Conservation (phyloP, 2,329 filamentous ascomycete genomes). For the Tetracladium maxilliforme region DNA sequence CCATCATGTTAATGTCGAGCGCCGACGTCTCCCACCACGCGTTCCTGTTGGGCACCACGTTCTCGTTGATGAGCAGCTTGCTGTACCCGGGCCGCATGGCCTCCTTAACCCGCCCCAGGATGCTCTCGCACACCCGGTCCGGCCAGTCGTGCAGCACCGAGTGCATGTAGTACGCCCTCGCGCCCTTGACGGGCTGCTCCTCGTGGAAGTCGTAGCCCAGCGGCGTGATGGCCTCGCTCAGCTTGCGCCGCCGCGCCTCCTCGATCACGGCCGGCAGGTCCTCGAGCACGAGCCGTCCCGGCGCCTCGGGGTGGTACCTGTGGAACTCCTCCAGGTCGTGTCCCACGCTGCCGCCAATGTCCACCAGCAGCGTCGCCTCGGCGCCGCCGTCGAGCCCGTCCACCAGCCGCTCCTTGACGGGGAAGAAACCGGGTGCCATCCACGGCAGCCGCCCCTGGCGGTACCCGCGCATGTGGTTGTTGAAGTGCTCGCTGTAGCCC, state of each 20-base stretch:
- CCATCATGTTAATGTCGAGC: constrained; percentile 22
- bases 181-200: constrained; percentile 8
- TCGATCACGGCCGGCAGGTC: constrained; percentile 9
- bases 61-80: constrained; percentile 15
- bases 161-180: constrained; percentile 12
- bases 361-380: constrained; percentile 8
- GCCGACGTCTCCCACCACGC: constrained; percentile 20
- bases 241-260: too few species aligned
- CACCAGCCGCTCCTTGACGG: constrained; percentile 1
- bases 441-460: neutral
- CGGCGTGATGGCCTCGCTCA: constrained; percentile 4
- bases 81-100: constrained; percentile 14
- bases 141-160: constrained; percentile 16
- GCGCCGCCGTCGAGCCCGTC: neutral
- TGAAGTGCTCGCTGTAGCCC: neutral
- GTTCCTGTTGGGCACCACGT: constrained; percentile 11
- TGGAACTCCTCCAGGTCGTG: constrained; percentile 8
- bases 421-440: constrained; percentile 2
- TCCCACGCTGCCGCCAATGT: constrained; percentile 9
- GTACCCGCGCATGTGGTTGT: constrained; percentile 1
- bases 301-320: constrained; percentile 5
- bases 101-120: constrained; percentile 10
- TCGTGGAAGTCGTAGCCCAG: constrained; percentile 7
- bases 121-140: constrained; percentile 10
- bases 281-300: constrained; percentile 10